Evolutionary conservation across 306 rosid species (phyloP), one percentile per base, ranked within the genome.

Genomic region (Sechiopsis laciniata): DNA sequence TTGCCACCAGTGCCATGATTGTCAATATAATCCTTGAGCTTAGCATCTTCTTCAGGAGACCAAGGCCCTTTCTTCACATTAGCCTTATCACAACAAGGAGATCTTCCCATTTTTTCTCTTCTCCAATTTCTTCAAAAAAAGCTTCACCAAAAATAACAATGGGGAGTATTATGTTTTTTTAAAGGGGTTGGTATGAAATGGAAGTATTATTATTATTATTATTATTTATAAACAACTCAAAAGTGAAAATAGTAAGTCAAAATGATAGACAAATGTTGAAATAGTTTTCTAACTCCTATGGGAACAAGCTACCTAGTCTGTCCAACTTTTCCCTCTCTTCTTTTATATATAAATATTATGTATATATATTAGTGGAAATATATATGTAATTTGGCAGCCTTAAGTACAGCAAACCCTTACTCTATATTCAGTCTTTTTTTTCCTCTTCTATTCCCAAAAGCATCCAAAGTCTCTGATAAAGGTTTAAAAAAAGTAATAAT

Each of bases 401-500:
- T 67, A 45, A 67, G 72, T 67, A 67, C 72, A 67, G 37, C 55
- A 67, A 67, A 67, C 72, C 71, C 72, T 67, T 67, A 67, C 72
- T 46, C 16, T 45, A 5, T 65, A 10, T 37, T 5, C 21, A 32
- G 8, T 55, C 19, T 17, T 17, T 55, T 55, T 55, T n/a, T 7
- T 62, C 29, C 4, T 11, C 48, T 8, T 7, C 7, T 29, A 17
- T 26, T 32, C 48, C 46, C 10, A 17, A 67, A 67, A 67, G 72
- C 55, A 67, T 67, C 72, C 72, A 67, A 67, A 67, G 72, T 12
- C 17, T 67, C 35, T 15, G 2, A 6, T 58, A 19, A 6, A 2
- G 35, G 3, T 20, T 55, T 17, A 21, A 57, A 57, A 57, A 57
- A 57, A 20, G 37, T 32, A 32, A 32, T 32, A 32, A 3, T 32